These are phyloP conservation scores for Periglandula ipomoeae DNA, from an alignment of 2,329 filamentous ascomycete genomes.

Conservation along the genomic window DNA sequence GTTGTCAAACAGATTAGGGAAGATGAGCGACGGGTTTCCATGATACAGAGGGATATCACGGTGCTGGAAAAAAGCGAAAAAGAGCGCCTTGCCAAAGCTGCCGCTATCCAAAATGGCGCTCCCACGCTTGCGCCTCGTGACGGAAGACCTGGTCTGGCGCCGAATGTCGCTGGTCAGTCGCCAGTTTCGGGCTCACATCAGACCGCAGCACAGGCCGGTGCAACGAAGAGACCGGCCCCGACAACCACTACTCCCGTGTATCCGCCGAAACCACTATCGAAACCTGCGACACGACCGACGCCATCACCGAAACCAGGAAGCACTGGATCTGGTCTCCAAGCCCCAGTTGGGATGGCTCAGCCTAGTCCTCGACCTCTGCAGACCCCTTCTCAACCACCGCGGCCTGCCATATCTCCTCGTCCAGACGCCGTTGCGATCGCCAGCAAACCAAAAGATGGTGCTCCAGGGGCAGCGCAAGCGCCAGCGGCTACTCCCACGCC, in stretches of 20 bases:
- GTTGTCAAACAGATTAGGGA: constrained; percentile 62
- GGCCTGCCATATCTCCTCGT: constrained; percentile 23
- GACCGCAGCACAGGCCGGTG: constrained; percentile 9
- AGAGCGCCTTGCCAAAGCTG: constrained; percentile 26
- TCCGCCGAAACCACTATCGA: constrained; percentile 23
- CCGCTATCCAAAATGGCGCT: constrained; percentile 24
- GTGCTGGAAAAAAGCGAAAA: constrained; percentile 49
- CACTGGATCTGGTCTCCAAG: constrained; percentile 26
- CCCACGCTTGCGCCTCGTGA: constrained; percentile 24
- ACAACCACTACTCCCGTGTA: constrained; percentile 24
- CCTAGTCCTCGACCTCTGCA: constrained; percentile 23
- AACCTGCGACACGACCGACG: constrained; percentile 14
- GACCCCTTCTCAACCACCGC: constrained; percentile 20
- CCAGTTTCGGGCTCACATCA: constrained; percentile 9
- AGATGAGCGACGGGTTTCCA: constrained; percentile 60
- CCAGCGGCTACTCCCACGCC: neutral
- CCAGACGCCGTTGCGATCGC: constrained; percentile 18
- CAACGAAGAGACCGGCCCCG: constrained; percentile 17
- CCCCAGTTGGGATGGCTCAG: constrained; percentile 24
- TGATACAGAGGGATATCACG: constrained; percentile 57
- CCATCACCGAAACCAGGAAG: constrained; percentile 22
- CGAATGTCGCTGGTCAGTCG: neutral
- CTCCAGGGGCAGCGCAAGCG: constrained; percentile 9
- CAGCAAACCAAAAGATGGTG: constrained; percentile 21
- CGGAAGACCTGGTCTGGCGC: constrained; percentile 14